Evolutionary conservation across 2,329 filamentous ascomycete genomes (phyloP), one percentile per base, ranked within the genome.

Genomic region (Trichoderma guizhouense): DNA sequence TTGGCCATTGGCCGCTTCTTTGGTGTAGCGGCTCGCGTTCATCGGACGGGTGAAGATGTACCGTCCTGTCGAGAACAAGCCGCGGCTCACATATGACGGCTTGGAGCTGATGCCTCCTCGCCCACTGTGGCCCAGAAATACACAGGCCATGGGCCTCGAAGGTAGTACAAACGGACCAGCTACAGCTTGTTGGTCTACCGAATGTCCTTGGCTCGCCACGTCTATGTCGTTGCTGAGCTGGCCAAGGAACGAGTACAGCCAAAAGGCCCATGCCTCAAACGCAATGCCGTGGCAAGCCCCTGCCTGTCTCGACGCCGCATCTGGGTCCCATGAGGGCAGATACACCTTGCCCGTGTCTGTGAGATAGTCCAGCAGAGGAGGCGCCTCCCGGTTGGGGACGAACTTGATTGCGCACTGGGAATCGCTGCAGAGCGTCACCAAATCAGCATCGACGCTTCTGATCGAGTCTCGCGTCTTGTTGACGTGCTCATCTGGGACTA

Each of bases 221-320:
- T 84, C 83, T 3, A 71, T 64, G 69, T 84, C 81, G 8, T 76
- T 71, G 21, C 76, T 77, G 5, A 83, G 75, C 60, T 84, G 82
- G 1, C 82, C 83, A 11, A 83, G 77, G 62, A 83, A 78, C 6
- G 81, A 78, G 72, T 82, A 82, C 4, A 83, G 74, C 82, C 83
- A 84, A 62, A 84, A 84, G 1, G 79, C 81, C 81, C 82, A 83
- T 2, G 78, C 72, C 71, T 83, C 82, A 43, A 83, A 83, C 2
- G 80, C 77, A 5, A 79, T 76, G 1, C 76, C 78, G 47, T 82
- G 80, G 34, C 82, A 83, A 6, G 77, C 78, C 15, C 76, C 73
- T 18, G 75, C 74, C n/a, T 79, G 75, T 39, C 75, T 76, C 14
- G 72, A 74, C 18, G 77, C 75, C 7, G 80, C 77, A 24, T 79